Base-by-base conservation (phyloP, 352 stramenopile genomes). In the Phytophthora kernoviae region DNA sequence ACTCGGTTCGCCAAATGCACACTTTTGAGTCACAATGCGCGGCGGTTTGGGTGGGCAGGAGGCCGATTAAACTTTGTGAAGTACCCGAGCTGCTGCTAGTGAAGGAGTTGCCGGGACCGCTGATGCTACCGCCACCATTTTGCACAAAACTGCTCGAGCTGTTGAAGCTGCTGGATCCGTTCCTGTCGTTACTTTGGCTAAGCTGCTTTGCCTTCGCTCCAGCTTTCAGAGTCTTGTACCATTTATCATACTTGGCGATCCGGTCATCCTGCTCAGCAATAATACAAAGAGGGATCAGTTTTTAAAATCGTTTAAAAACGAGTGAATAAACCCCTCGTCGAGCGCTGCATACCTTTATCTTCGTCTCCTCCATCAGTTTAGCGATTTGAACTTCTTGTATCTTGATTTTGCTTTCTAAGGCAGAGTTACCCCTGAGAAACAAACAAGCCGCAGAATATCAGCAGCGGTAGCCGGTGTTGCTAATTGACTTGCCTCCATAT, bases 141-240 rank as follows among this genome's bases (percentile, higher is more conserved):
- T 67, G 68, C 24, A 68, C 64, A 18, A 73, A 77, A 34, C 51
- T 70, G 34, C 50, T 78, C 45, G 65, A 68, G 41, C 58, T 82
- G 36, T 56, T 79, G 44, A 78, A 77, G 50, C 72, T 80, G 58
- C 48, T 77, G 12, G 49, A 30, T 0, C 51, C 63, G 50, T 67
- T 64, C 45, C 58, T 53, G 44, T 79, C 65, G 47, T 67, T 55
- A 53, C 62, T 77, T 49, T 86, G 83, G 55, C 70, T 92, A 39
- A 87, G 77, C 51, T 91, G 86, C 54, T 95, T 95, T 2, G 86
- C 86, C 43, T 91, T 91, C 7, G 86, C 86, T 4, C 84, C 84
- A 43, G 82, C 86, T 63, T 93, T 92, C 20, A 95, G 77, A 11
- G 82, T 91, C 53, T 90, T 75, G 64, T 93, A 95, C 86, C 86